Evolutionary conservation across 495 filamentous ascomycete species (phyloP).

Genomic region (Stereocaulon alpinum): DNA sequence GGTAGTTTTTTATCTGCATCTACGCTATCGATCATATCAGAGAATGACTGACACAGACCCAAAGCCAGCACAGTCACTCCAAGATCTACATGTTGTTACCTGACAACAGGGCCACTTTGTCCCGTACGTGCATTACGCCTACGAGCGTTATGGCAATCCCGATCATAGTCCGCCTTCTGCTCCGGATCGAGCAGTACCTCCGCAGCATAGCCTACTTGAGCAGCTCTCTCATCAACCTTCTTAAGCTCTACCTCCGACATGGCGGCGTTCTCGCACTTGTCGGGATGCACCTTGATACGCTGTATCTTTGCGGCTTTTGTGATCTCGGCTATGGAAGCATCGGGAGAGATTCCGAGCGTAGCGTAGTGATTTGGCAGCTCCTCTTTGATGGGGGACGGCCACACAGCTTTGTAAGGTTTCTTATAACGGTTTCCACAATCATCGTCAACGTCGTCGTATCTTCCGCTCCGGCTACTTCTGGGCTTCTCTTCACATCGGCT

Average conservation of each 20-base stretch:
- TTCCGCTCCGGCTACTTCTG: not conserved
- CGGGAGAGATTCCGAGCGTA: conserved; percentile 5
- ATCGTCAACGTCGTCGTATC: not conserved
- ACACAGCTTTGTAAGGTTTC: not conserved
- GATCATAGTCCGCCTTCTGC: not conserved
- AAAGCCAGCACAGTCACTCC: too few species aligned
- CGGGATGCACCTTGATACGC: conserved; percentile 14
- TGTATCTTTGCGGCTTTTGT: conserved; percentile 7
- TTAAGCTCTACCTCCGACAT: conserved; percentile 1
- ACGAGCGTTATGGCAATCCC: too few species aligned
- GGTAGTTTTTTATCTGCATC: too few species aligned
- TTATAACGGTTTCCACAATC: not conserved
- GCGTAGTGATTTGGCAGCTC: conserved; percentile 6
- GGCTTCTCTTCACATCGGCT: not conserved
- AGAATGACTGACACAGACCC: too few species aligned
- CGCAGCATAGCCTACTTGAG: conserved; percentile 7
- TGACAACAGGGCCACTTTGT: too few species aligned
- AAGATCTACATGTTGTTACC: too few species aligned
- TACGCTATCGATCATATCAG: too few species aligned
- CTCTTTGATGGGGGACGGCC: not conserved
- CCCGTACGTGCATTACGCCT: too few species aligned
- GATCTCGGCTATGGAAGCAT: not conserved
- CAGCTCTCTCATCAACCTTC: conserved; percentile 1
- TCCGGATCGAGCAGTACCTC: not conserved
- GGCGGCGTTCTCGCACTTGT: conserved; percentile 3